phyloP scores from a whole-genome alignment of 331 rosid species.

The Malus hybrid region DNA sequence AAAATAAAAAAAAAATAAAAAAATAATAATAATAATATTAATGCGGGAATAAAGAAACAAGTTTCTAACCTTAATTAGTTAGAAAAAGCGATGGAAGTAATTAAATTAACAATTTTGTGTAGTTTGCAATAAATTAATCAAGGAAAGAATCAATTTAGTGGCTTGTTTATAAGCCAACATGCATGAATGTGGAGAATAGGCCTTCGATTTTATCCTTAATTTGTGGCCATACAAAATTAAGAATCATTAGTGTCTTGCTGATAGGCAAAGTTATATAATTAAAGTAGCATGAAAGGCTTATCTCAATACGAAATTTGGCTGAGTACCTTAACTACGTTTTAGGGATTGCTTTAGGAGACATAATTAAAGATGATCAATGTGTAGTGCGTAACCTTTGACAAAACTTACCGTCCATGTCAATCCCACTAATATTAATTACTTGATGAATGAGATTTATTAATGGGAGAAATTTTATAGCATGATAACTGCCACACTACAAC shows the following conservation, averaged over 20 bases:
- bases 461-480: neutral
- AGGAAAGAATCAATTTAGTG: neutral
- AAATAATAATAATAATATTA: neutral
- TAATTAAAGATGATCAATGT: neutral
- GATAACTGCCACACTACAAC: neutral
- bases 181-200: neutral
- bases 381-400: neutral
- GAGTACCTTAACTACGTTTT: neutral
- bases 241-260: neutral
- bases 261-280: neutral
- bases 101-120: neutral
- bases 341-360: neutral
- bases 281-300: neutral
- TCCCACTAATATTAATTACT: conserved; percentile 28
- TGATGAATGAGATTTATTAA: neutral
- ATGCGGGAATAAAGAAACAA: neutral
- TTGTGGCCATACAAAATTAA: neutral
- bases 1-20: neutral
- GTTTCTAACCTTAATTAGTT: neutral
- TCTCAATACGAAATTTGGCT: neutral
- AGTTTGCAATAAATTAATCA: neutral
- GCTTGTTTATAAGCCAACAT: neutral
- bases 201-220: neutral
- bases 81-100: neutral
- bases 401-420: conserved; percentile 41